Percentiles rank a stretch among this genome's conserved stretches.
These are phyloP conservation scores for Tardiomyces depauwii DNA, from an alignment of 1,139 yeast species.

Conservation along the genomic window DNA sequence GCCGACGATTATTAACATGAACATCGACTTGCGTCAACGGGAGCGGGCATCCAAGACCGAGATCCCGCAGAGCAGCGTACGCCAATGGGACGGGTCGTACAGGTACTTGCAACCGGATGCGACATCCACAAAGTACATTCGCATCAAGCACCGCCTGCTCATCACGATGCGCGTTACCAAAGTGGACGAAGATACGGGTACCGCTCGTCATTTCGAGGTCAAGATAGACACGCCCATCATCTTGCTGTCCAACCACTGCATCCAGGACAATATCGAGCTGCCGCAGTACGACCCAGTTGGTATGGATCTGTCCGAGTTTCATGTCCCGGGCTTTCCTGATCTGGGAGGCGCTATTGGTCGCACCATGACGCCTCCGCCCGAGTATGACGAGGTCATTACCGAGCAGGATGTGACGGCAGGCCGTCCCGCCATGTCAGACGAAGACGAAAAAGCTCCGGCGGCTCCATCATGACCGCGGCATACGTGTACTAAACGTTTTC, in stretches of 20 bases:
- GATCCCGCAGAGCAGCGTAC: constrained; percentile 11
- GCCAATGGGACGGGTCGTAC: constrained; percentile 13
- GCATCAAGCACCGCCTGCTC: constrained; percentile 65
- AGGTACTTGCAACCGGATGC: constrained; percentile 49
- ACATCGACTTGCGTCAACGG: background rate
- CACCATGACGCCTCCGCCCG: background rate
- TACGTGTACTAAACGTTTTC: no score
- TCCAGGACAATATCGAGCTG: constrained; percentile 52
- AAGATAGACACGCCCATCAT: constrained; percentile 78
- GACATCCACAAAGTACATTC: constrained; percentile 55
- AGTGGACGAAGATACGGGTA: constrained; percentile 40
- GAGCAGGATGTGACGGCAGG: background rate
- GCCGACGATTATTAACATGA: background rate
- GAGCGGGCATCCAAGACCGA: background rate
- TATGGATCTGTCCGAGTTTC: background rate
- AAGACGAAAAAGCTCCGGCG: no score
- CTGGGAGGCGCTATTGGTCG: background rate
- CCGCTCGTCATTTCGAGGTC: constrained; percentile 76
- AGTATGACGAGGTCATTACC: background rate
- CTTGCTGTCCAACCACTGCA: constrained; percentile 62
- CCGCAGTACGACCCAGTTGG: constrained; percentile 40
- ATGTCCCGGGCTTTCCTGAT: background rate
- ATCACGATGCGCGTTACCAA: constrained; percentile 70
- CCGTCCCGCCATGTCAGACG: no score
- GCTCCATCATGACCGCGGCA: no score